A percentile compares a stretch with the other conserved stretches of the same genome.
These are phyloP conservation scores for Pseudoperonospora humuli DNA, from an alignment of 352 stramenopile species.

Conservation along the genomic window DNA sequence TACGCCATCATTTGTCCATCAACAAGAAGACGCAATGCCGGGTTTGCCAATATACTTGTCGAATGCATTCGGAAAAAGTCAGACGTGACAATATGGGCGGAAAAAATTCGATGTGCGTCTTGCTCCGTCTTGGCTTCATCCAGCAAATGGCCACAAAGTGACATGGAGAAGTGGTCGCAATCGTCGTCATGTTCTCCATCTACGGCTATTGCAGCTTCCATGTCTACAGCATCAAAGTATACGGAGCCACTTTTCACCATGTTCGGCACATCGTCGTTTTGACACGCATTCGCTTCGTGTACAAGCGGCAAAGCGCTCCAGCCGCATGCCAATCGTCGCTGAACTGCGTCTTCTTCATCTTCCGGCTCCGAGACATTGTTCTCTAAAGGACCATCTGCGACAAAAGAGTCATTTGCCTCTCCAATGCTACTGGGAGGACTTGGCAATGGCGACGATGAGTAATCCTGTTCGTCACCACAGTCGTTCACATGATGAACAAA, in stretches of 20 bases:
- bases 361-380: conserved; percentile 9
- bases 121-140: conserved; percentile 30
- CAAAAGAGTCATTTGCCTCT: conserved; percentile 8
- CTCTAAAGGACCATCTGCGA: no score
- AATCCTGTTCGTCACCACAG: conserved; percentile 52
- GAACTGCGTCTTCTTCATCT: conserved; percentile 16
- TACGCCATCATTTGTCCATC: conserved; percentile 54
- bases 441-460: conserved; percentile 50
- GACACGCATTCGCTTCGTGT: background rate
- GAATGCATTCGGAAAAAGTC: conserved; percentile 49
- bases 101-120: conserved; percentile 49
- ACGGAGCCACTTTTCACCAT: conserved; percentile 68
- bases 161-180: conserved; percentile 55
- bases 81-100: conserved; percentile 55
- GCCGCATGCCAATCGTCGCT: conserved; percentile 47
- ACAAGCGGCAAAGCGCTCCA: conserved; percentile 46
- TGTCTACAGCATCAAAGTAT: conserved; percentile 75
- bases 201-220: conserved; percentile 13
- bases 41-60: conserved; percentile 37
- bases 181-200: conserved; percentile 3
- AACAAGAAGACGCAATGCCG: conserved; percentile 52
- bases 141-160: conserved; percentile 63
- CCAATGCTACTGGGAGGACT: conserved; percentile 29
- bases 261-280: conserved; percentile 16
- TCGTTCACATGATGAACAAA: conserved; percentile 62